Evolutionary conservation across 106 monocot genomes (phyloP), one percentile per base, ranked within the genome.

Genomic region (Triglochin maritima): DNA sequence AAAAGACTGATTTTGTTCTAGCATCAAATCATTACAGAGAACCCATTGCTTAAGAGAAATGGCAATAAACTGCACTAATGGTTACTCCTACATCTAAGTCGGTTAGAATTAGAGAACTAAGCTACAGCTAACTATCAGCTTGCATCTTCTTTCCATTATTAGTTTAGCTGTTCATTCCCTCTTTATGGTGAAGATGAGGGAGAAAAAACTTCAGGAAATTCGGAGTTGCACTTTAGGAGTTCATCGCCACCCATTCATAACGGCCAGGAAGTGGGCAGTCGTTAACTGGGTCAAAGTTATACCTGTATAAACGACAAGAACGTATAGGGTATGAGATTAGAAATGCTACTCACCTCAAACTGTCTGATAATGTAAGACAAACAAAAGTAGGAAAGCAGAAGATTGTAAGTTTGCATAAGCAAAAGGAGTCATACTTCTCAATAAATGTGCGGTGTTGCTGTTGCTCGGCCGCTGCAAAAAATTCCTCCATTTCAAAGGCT

Each of bases 401-500:
- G 50, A 13, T 14, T 49, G 14, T 14, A 16, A 29, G 29, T 29
- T 29, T 29, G 29, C 29, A 29, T 29, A 0, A 29, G 29, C 51
- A 44, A 8, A 43, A 6, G 4, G 7, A 46, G 17, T 13, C 14
- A 65, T 81, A 81, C 81, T 74, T 81, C 65, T 78, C 77, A 2
- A 4, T 56, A 44, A 81, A 81, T 9, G 49, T 55, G 16, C n/a
- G 64, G 15, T 74, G 77, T 60, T 81, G 77, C 1, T 48, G 42
- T 64, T 68, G 64, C 59, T 81, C 81, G 13, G 69, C 66, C 4
- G 17, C 47, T 6, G 73, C 51, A 70, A 81, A 81, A n/a, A 81
- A 69, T 5, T 81, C 77, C 13, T 81, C 81, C 73, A 81, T 81
- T 29, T 81, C 81, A 11, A 54, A 49, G 29, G 77, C 6, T 15